A percentile compares a stretch with the other conserved stretches of the same genome.
phyloP scores from a whole-genome alignment of 2,329 filamentous ascomycete genomes.

The Clonostachys solani region DNA sequence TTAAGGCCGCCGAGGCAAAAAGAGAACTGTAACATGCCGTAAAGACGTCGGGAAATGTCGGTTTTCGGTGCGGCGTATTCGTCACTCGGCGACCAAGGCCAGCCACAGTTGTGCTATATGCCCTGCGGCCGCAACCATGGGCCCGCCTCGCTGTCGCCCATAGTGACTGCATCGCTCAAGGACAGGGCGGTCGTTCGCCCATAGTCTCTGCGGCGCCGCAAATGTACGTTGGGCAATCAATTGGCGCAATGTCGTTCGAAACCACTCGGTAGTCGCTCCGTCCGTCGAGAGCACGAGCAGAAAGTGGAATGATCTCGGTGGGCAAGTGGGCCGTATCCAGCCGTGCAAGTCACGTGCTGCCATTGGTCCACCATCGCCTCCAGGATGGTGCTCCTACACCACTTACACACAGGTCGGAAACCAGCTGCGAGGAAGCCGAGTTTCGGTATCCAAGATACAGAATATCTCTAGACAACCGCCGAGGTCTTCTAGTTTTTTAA shows the following conservation, averaged over 20 bases:
- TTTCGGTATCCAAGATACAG: no score
- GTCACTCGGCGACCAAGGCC: constrained; percentile 45
- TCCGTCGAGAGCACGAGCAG: no score
- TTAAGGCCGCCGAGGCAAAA: constrained; percentile 59
- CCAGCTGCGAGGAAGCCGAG: no score
- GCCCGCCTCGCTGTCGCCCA: constrained; percentile 64
- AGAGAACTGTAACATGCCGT: constrained; percentile 67
- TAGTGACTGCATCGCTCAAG: constrained; percentile 35
- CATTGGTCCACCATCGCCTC: no score
- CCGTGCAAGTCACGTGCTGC: no score
- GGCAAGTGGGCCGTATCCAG: no score
- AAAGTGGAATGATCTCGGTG: no score
- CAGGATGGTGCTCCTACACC: no score
- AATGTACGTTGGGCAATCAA: not conserved
- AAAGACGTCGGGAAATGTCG: constrained; percentile 48
- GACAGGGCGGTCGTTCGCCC: no score
- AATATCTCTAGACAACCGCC: no score
- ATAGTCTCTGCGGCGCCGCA: not conserved
- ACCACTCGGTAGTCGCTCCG: not conserved
- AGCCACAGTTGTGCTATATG: constrained; percentile 49
- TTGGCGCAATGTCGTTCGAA: not conserved
- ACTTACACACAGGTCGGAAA: no score
- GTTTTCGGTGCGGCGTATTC: constrained; percentile 42
- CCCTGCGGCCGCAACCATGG: constrained; percentile 59
- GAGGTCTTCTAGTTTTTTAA: not conserved